Evolutionary conservation across 108 stramenopile genomes (phyloP).

Genomic region (Epithemia pelagica): DNA sequence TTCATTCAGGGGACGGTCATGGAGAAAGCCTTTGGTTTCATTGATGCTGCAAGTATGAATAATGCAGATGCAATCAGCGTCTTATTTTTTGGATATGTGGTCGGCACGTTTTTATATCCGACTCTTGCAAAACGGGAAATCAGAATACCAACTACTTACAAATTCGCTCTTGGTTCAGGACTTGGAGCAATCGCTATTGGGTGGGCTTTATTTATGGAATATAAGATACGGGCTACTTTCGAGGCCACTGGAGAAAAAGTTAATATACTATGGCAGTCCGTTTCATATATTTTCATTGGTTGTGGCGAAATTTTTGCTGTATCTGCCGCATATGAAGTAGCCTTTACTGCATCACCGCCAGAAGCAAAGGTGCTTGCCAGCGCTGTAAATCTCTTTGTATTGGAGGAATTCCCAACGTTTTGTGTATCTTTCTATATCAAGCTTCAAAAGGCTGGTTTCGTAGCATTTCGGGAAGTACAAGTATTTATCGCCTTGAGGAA

Average conservation of each 20-base stretch:
- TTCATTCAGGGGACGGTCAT: constrained; percentile 83
- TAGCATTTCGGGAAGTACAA: constrained; percentile 42
- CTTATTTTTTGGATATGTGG: constrained; percentile 58
- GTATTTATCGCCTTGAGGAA: constrained; percentile 52
- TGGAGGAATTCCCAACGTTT: constrained; percentile 76
- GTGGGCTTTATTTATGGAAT: constrained; percentile 64
- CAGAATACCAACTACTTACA: constrained; percentile 69
- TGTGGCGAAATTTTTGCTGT: constrained; percentile 83
- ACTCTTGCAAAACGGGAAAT: constrained; percentile 48
- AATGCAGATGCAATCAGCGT: constrained; percentile 70
- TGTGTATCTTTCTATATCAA: constrained; percentile 66
- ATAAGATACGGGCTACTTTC: constrained; percentile 55
- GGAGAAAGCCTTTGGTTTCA: constrained; percentile 51
- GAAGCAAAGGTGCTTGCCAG: constrained; percentile 68
- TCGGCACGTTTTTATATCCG: constrained; percentile 62
- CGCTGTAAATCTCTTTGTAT: constrained; percentile 72
- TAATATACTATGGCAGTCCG: constrained; percentile 72
- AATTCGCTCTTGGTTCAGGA: constrained; percentile 75
- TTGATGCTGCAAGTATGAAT: constrained; percentile 80
- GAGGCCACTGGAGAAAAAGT: constrained; percentile 42
- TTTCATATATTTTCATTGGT: constrained; percentile 74
- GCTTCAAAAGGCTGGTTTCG: constrained; percentile 57
- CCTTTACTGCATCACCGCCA: constrained; percentile 71
- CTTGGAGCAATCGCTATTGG: constrained; percentile 61
- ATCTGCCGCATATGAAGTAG: constrained; percentile 78